Percentiles rank a stretch among this genome's conserved stretches.
phyloP scores from a whole-genome alignment of 805 yeast species.

The Komagataella populi region DNA sequence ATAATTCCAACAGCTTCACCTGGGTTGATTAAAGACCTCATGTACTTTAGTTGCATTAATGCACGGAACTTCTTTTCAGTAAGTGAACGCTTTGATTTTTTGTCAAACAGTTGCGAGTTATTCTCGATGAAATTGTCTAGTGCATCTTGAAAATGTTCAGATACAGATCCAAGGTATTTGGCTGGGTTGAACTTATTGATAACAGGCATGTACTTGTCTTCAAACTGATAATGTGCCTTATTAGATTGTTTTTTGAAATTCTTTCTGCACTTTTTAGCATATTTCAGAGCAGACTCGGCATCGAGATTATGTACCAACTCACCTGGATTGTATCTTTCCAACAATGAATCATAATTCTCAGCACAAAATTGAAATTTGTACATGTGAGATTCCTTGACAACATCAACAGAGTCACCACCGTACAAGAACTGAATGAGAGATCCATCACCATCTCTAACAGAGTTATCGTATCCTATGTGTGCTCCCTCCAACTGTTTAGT shows the following conservation, averaged over 20 bases:
- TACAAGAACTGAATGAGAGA: constrained; percentile 86
- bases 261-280: constrained; percentile 75
- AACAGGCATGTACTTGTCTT: constrained; percentile 73
- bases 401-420: constrained; percentile 96
- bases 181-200: constrained; percentile 79
- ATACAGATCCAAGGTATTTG: constrained; percentile 82
- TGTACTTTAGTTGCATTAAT: constrained; percentile 94
- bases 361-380: constrained; percentile 86
- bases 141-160: constrained; percentile 75
- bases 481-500: constrained; percentile 98
- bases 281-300: constrained; percentile 67
- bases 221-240: constrained; percentile 50
- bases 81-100: constrained; percentile 29
- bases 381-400: constrained; percentile 89
- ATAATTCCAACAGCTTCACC: constrained; percentile 98
- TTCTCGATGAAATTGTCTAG: constrained; percentile 55
- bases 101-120: constrained; percentile 41
- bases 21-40: constrained; percentile 89
- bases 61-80: constrained; percentile 83
- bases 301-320: constrained; percentile 60
- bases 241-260: constrained; percentile 47
- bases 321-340: constrained; percentile 78
- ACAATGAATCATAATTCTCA: constrained; percentile 78
- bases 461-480: constrained; percentile 83
- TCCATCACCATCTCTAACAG: constrained; percentile 94